Conservation (phyloP, 345 rosid species). For the Murraya paniculata region DNA sequence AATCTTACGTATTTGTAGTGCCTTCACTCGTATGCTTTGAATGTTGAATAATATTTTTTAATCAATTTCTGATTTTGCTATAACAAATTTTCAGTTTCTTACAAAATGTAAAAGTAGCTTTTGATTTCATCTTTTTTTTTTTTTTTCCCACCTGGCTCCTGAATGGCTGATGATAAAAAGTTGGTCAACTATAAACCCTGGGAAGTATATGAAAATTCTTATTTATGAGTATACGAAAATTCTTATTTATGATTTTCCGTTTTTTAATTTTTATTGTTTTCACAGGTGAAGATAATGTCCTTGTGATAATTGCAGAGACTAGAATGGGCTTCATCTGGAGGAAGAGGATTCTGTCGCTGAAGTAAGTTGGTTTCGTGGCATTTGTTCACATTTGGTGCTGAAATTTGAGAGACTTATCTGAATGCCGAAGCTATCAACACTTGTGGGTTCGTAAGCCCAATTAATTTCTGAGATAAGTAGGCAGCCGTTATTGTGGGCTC, state of each 20-base stretch:
- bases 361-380: background rate
- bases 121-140: no score
- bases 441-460: background rate
- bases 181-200: background rate
- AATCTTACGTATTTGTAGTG: no score
- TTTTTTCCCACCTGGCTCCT: background rate
- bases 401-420: no score
- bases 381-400: no score
- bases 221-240: background rate
- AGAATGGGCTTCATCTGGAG: background rate
- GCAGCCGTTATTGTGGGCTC: background rate
- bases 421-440: no score
- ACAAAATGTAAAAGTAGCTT: no score
- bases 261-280: background rate
- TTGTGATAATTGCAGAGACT: background rate
- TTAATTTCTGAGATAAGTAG: background rate
- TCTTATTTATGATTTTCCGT: background rate
- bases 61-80: no score
- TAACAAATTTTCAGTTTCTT: no score
- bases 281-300: slow-evolving; percentile 17
- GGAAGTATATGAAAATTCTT: background rate
- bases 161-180: background rate
- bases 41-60: no score
- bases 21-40: no score
- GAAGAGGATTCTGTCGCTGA: background rate